Percentiles rank a stretch among this genome's conserved stretches.
Conservation (phyloP, 179 eudicot species). For the Nepenthes alata region DNA sequence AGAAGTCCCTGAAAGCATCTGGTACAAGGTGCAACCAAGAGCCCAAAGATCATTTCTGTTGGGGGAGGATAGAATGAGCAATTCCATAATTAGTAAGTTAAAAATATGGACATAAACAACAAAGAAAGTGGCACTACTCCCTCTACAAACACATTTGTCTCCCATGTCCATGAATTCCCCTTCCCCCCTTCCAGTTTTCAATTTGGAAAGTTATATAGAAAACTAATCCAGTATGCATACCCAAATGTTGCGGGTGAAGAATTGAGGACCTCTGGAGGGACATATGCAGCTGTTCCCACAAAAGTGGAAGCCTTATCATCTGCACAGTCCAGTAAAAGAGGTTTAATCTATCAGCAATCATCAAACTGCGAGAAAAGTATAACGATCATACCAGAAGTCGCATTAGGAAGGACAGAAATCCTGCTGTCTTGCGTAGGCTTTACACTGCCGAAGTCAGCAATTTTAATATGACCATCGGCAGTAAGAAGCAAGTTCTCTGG, state of each 20-base stretch:
- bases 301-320: slow-evolving; percentile 98
- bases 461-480: slow-evolving; percentile 85
- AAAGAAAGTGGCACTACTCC: no score
- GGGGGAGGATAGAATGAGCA: slow-evolving; percentile 25
- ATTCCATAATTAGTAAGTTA: neutral
- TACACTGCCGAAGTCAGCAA: slow-evolving; percentile 95
- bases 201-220: slow-evolving; percentile 87
- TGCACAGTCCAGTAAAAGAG: slow-evolving; percentile 34
- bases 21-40: slow-evolving; percentile 93
- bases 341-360: neutral
- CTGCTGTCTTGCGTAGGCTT: slow-evolving; percentile 92
- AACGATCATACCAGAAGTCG: slow-evolving; percentile 57
- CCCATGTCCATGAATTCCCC: slow-evolving; percentile 60
- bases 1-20: slow-evolving; percentile 96
- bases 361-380: neutral
- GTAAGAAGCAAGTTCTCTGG: slow-evolving; percentile 93
- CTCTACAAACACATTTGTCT: neutral
- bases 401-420: slow-evolving; percentile 89
- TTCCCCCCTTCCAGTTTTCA: slow-evolving; percentile 56
- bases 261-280: slow-evolving; percentile 94
- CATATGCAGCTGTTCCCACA: slow-evolving; percentile 99
- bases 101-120: neutral
- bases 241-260: slow-evolving; percentile 98
- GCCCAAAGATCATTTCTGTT: slow-evolving; percentile 96
- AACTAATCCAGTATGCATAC: slow-evolving; percentile 28